Percentiles rank a stretch among this genome's conserved stretches.
Evolutionary conservation across 768 basidiomycete species (phyloP).

Genomic region (Cystofilobasidium macerans): DNA sequence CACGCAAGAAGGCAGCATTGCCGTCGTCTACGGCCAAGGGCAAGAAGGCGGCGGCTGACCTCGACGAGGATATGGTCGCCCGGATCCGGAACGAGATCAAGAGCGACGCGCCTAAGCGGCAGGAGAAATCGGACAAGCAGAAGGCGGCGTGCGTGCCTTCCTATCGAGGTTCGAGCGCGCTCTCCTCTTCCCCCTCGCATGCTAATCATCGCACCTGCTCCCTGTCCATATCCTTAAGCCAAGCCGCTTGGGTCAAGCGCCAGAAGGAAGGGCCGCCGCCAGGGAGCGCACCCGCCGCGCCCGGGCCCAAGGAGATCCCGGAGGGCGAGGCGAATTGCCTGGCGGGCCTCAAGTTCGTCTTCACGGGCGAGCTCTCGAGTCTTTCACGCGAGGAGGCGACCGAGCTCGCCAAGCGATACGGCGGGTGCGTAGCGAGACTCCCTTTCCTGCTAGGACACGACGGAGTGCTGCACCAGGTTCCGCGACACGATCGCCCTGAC

Average conservation of each 20-base stretch:
- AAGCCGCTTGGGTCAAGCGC: slow-evolving; percentile 32
- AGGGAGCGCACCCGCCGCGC: slow-evolving; percentile 29
- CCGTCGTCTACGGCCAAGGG: slow-evolving; percentile 25
- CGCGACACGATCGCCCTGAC: neutral
- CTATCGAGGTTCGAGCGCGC: neutral
- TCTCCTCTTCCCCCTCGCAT: neutral
- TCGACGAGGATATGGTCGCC: no score
- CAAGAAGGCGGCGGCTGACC: slow-evolving; percentile 23
- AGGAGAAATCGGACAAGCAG: slow-evolving; percentile 27
- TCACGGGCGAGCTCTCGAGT: slow-evolving; percentile 81
- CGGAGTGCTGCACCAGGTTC: neutral
- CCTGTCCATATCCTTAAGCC: slow-evolving; percentile 33
- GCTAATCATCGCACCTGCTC: neutral
- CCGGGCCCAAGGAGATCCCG: slow-evolving; percentile 58
- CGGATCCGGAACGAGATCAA: slow-evolving; percentile 25
- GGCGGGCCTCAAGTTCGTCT: slow-evolving; percentile 79
- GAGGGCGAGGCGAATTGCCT: slow-evolving; percentile 64
- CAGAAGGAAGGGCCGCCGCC: slow-evolving; percentile 25
- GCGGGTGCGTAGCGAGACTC: slow-evolving; percentile 53
- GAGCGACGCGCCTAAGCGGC: slow-evolving; percentile 22
- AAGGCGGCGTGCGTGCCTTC: slow-evolving; percentile 11
- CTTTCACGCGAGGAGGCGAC: slow-evolving; percentile 77
- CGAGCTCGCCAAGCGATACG: slow-evolving; percentile 83
- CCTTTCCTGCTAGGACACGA: neutral
- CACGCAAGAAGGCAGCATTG: slow-evolving; percentile 7